These are phyloP conservation scores for Ganoderma lucidum DNA, from an alignment of 1,284 basidiomycete genomes.

Conservation along the genomic window DNA sequence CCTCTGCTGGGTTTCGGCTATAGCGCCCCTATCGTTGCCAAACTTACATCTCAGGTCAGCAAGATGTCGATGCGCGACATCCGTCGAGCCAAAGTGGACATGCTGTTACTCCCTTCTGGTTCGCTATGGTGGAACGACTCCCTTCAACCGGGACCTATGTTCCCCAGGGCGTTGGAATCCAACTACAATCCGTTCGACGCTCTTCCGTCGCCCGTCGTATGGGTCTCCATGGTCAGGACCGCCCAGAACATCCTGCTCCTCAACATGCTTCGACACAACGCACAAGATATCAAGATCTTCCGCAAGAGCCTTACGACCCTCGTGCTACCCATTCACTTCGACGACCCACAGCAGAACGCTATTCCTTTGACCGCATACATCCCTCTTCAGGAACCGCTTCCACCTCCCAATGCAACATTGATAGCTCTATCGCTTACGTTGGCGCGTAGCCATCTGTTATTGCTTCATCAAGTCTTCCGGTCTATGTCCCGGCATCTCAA, in stretches of 20 bases:
- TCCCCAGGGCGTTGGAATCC: constrained; percentile 54
- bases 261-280: constrained; percentile 70
- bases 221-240: constrained; percentile 70
- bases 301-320: constrained; percentile 75
- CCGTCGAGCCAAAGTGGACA: constrained; percentile 77
- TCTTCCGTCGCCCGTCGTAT: constrained; percentile 57
- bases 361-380: constrained; percentile 52
- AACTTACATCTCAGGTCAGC: constrained; percentile 68
- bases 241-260: constrained; percentile 78
- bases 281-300: constrained; percentile 75
- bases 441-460: constrained; percentile 73
- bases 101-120: constrained; percentile 74
- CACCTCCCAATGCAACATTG: constrained; percentile 38
- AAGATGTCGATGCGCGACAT: constrained; percentile 80
- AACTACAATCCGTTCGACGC: constrained; percentile 55
- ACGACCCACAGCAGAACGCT: constrained; percentile 40
- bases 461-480: constrained; percentile 77
- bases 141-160: constrained; percentile 64
- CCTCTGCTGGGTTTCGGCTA: constrained; percentile 62
- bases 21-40: constrained; percentile 63
- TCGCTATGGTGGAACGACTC: constrained; percentile 68
- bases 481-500: constrained; percentile 81
- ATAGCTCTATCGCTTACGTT: constrained; percentile 63
- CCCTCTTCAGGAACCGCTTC: constrained; percentile 42
- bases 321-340: constrained; percentile 58